Conservation (phyloP, 257 asterid species). For the Solanum etuberosum region DNA sequence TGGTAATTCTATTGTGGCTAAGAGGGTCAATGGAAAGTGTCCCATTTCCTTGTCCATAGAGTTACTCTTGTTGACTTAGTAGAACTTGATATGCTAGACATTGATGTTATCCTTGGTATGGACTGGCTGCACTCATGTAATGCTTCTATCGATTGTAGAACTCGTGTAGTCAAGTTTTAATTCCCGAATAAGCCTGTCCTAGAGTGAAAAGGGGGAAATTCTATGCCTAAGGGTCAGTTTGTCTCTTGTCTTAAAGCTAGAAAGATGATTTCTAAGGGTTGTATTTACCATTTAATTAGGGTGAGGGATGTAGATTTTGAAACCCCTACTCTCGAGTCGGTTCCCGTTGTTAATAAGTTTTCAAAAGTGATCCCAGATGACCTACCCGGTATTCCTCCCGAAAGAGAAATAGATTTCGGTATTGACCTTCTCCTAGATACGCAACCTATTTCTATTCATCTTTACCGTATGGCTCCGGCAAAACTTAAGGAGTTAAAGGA, state of each 20-base stretch:
- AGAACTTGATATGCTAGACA: no score
- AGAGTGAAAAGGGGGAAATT: not conserved
- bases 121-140: no score
- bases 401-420: no score
- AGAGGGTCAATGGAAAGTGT: no score
- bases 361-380: not conserved
- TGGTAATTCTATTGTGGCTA: no score
- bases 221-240: not conserved
- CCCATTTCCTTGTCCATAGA: no score
- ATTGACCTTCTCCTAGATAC: not conserved
- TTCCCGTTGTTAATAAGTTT: not conserved
- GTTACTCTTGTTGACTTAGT: no score
- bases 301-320: not conserved
- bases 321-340: not conserved
- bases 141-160: not conserved
- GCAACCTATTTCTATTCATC: not conserved
- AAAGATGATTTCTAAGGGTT: not conserved
- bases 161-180: not conserved
- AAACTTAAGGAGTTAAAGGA: not conserved
- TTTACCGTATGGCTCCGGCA: rapidly evolving
- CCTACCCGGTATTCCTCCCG: not conserved
- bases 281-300: no score
- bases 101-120: no score
- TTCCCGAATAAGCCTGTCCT: not conserved
- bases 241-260: not conserved